Evolutionary conservation across 2,329 filamentous ascomycete genomes (phyloP), one percentile per base, ranked within the genome.

Genomic region (Cryphonectria nitschkei): DNA sequence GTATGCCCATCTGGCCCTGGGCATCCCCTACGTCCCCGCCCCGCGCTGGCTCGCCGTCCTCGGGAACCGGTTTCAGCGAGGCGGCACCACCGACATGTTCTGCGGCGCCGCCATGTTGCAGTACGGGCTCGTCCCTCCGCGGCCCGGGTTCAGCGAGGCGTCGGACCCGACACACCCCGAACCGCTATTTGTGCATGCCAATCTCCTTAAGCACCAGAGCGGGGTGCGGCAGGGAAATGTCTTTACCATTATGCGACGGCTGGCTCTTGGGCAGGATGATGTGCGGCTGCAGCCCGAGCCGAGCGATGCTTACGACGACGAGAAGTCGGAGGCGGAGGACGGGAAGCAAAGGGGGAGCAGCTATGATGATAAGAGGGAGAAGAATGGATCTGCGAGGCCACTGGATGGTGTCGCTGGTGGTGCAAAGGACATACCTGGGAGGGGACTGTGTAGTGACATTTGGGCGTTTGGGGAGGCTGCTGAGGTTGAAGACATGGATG

Each of bases 51-150:
- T 72, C 14, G 70, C 71, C 43, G 37, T 72, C 13, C 66, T 72
- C 11, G 71, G 71, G 43, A 72, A 68, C 66, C 66, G n/a, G 8
- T 46, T 68, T n/a, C 13, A 19, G 11, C 41, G 41, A 7, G 54
- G 56, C 29, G 54, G 62, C 16, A 32, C 22, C 19, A 34, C 4
- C 9, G 63, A 37, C 50, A 37, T 66, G n/a, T 72, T 72, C 41
- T 72, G 71, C 69, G 71, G 71, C 22, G 69, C 68, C 39, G 71
- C 71, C 43, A 72, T 72, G 71, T 66, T 72, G 26, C 71, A 72
- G n/a, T 72, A 72, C 50, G 71, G 71, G 4, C 62, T 72, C 3
- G 22, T 46, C 19, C 68, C 71, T 4, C 71, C 71, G 1, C 46
- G 58, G 8, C 26, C 58, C 4, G 41, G 29, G 16, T 39, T 60